Percentiles rank a stretch among this genome's conserved stretches.
phyloP scores from a whole-genome alignment of 139 green algal species.

The Micractinium sp. region DNA sequence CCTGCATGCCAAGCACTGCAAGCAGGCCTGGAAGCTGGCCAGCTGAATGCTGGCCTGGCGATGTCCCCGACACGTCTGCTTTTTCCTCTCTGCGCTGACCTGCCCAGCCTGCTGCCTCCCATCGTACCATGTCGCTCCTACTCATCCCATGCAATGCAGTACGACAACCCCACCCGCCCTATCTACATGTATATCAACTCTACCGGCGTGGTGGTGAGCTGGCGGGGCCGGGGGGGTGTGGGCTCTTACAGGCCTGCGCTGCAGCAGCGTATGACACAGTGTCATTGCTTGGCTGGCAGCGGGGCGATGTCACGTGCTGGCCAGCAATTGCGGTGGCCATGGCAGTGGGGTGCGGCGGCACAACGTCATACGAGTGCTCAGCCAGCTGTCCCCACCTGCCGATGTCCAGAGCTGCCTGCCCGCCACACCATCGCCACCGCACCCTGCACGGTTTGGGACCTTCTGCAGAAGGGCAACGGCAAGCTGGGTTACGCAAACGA shows the following conservation, averaged over 20 bases:
- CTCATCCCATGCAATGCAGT: constrained; percentile 40
- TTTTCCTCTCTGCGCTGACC: not conserved
- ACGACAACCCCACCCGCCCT: constrained; percentile 61
- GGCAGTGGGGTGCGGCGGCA: too few species aligned
- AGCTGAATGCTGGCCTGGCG: not conserved
- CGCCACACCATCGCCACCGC: not conserved
- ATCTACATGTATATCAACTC: constrained; percentile 99
- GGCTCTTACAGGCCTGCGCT: too few species aligned
- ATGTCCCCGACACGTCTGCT: not conserved
- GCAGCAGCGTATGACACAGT: not conserved
- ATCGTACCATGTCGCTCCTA: too few species aligned
- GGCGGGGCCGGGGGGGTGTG: not conserved
- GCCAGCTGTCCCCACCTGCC: too few species aligned
- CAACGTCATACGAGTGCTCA: too few species aligned
- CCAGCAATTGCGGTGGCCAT: not conserved
- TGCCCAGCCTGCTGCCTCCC: not conserved
- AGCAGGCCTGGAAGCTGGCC: not conserved
- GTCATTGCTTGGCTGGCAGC: not conserved
- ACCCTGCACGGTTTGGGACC: not conserved
- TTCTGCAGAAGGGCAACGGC: too few species aligned
- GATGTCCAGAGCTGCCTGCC: too few species aligned
- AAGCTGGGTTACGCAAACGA: not conserved
- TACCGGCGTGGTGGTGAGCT: constrained; percentile 87
- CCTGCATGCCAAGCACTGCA: not conserved
- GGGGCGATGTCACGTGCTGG: not conserved